Evolutionary conservation across 1,284 basidiomycete species (phyloP), one percentile per base, ranked within the genome.

Genomic region (Pseudozyma thailandica): DNA sequence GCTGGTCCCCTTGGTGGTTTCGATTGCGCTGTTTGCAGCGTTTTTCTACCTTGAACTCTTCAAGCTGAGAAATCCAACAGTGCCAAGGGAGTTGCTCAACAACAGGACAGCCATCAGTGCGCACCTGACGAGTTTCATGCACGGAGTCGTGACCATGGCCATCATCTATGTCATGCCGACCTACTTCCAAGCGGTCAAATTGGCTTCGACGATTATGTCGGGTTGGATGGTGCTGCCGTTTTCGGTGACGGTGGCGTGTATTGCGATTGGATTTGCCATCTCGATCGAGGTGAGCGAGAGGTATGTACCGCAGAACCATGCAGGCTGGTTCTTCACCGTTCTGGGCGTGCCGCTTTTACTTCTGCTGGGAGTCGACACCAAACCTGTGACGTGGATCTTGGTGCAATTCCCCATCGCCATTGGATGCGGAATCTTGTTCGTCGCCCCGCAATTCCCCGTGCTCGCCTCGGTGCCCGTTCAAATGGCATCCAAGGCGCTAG

Each of bases 111-210:
- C 56, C n/a, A 18, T 60, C 26, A 30, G 41, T 12, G 60, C 60
- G 0, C 59, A 70, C 28, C 33, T 64, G 15, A 64, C 60, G 16
- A 37, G 38, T 15, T 60, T 70, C 27, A 42, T 53, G 21, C 66
- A 70, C 41, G 66, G 66, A 15, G 50, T 64, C 4, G 42, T 70
- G 30, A 62, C 61, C 15, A 70, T 70, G 66, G 66, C 55, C 16
- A 62, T 70, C 66, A 70, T 70, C 61, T 70, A 70, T 20, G 30
- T 71, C 20, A 64, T 71, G 9, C 61, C 61, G 3, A 64, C 61
- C 25, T 71, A 71, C 52, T 71, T 71, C 30, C 66, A 64, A 38
- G 66, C 66, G n/a, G 58, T 57, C 23, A 55, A 53, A 13, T 33
- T 61, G 2, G 18, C 47, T 1, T 55, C 51, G 12, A 57, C 57